A percentile compares a stretch with the other conserved stretches of the same genome.
Evolutionary conservation across 2,329 filamentous ascomycete species (phyloP).

Genomic region (Cercospora sesami): DNA sequence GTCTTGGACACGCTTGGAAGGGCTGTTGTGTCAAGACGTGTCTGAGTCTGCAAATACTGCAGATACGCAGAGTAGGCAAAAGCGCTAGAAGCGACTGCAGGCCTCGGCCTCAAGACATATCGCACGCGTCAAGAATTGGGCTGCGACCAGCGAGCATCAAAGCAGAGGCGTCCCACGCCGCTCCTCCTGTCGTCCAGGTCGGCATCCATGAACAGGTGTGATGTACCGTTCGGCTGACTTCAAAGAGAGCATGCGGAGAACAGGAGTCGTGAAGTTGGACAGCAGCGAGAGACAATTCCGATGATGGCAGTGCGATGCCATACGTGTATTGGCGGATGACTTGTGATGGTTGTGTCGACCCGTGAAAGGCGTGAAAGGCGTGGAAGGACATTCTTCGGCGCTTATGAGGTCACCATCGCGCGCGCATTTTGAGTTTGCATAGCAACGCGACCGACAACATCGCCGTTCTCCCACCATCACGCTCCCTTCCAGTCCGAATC

Average conservation of each 20-base stretch:
- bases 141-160: not conserved
- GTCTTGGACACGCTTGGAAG: not conserved
- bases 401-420: not conserved
- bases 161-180: not conserved
- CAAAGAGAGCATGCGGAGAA: no score
- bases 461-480: not conserved
- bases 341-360: not conserved
- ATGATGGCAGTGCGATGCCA: not conserved
- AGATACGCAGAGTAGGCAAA: no score
- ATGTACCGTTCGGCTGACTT: no score
- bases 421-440: conserved; percentile 6
- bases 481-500: not conserved
- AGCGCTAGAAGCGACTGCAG: no score
- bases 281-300: not conserved
- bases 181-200: not conserved
- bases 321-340: not conserved
- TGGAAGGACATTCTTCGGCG: not conserved
- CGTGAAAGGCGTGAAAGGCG: not conserved
- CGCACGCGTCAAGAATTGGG: not conserved
- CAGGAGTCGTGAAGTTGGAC: not conserved
- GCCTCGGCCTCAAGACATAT: not conserved
- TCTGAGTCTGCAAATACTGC: not conserved
- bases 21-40: not conserved
- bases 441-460: conserved; percentile 1
- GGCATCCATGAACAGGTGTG: no score